Conservation (phyloP, 2,329 filamentous ascomycete genomes). For the Fusarium sp. region DNA sequence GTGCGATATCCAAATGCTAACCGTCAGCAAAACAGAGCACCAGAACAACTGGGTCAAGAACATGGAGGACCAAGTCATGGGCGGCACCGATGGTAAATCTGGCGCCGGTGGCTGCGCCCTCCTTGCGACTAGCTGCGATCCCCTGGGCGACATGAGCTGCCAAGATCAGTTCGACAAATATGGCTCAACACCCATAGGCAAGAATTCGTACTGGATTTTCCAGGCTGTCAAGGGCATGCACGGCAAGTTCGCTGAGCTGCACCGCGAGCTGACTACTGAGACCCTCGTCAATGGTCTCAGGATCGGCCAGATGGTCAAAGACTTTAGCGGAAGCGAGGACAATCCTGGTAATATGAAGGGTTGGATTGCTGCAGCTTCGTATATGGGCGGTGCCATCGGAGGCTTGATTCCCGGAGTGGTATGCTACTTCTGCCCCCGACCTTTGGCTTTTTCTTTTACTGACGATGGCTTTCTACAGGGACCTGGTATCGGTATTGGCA, state of each 20-base stretch:
- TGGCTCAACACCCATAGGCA: background rate
- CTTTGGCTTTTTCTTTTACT: accelerated
- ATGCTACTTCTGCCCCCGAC: background rate
- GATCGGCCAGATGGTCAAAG: slow-evolving; percentile 17
- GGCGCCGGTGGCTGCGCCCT: background rate
- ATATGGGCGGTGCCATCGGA: slow-evolving; percentile 5
- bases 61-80: slow-evolving; percentile 8
- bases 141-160: background rate
- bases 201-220: slow-evolving; percentile 32
- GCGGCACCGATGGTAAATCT: slow-evolving; percentile 8
- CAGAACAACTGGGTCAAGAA: slow-evolving; percentile 21
- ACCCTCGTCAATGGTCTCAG: slow-evolving; percentile 17
- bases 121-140: slow-evolving; percentile 1
- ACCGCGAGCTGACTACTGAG: slow-evolving; percentile 18
- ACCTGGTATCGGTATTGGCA: too few species aligned
- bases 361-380: slow-evolving; percentile 17
- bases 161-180: slow-evolving; percentile 19
- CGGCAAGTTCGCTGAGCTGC: slow-evolving; percentile 14
- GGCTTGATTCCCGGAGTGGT: slow-evolving; percentile 18
- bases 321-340: slow-evolving; percentile 3
- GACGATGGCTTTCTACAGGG: accelerated
- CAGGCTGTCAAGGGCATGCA: slow-evolving; percentile 29
- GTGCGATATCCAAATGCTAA: background rate
- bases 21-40: background rate
- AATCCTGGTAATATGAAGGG: background rate